phyloP scores from a whole-genome alignment of 352 stramenopile genomes.

The Elongisporangium undulatum region DNA sequence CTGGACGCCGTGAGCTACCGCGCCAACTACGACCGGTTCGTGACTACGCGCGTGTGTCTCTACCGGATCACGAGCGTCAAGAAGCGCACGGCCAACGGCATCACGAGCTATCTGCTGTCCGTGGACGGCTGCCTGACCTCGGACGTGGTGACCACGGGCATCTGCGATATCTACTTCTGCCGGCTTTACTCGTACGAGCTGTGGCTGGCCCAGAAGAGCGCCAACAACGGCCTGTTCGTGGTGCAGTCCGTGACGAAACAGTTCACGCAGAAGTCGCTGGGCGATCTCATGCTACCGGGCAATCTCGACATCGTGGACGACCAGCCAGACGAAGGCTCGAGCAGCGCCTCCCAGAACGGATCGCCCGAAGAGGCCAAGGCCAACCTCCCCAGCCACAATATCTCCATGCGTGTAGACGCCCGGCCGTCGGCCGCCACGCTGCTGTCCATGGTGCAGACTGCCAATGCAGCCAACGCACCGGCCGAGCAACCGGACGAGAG shows the following conservation, averaged over 20 bases:
- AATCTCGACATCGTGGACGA: slow-evolving; percentile 21
- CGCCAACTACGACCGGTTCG: slow-evolving; percentile 26
- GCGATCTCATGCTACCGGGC: slow-evolving; percentile 20
- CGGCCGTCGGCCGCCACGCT: background rate
- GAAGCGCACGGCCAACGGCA: slow-evolving; percentile 8
- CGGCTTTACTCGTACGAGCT: slow-evolving; percentile 40
- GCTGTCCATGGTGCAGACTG: background rate
- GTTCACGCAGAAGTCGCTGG: slow-evolving; percentile 24
- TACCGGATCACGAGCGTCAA: slow-evolving; percentile 34
- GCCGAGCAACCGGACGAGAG: background rate
- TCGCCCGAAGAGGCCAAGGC: background rate
- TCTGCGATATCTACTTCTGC: slow-evolving; percentile 41
- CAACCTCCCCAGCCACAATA: slow-evolving; percentile 4
- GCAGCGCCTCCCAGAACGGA: slow-evolving; percentile 5
- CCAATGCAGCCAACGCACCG: background rate
- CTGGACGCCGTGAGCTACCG: slow-evolving; percentile 34
- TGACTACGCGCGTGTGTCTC: slow-evolving; percentile 31
- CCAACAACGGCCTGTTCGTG: slow-evolving; percentile 19
- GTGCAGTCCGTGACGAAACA: slow-evolving; percentile 39
- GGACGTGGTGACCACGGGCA: slow-evolving; percentile 20
- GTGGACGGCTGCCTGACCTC: slow-evolving; percentile 30
- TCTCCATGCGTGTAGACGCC: slow-evolving; percentile 3
- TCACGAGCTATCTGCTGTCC: slow-evolving; percentile 27
- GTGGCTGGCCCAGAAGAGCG: slow-evolving; percentile 26
- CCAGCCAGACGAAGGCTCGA: slow-evolving; percentile 3